phyloP scores from a whole-genome alignment of 192 early-diverging fungal genomes.

The Coemansia sp. region DNA sequence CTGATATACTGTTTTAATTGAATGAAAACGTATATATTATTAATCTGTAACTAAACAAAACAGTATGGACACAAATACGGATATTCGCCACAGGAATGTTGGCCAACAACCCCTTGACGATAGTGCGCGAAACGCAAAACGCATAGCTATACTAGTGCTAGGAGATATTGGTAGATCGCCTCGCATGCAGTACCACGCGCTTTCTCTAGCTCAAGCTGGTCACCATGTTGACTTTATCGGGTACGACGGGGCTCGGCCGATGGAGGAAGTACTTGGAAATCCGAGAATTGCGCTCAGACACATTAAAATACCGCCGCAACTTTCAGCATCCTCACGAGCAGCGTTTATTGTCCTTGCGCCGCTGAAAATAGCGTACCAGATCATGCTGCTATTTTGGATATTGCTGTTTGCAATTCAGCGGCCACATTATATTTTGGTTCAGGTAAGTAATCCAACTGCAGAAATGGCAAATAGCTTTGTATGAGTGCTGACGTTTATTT shows the following conservation, averaged over 20 bases:
- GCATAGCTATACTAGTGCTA: constrained; percentile 62
- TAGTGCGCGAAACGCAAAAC: neutral
- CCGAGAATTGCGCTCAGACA: constrained; percentile 26
- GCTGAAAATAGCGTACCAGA: constrained; percentile 63
- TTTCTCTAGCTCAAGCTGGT: constrained; percentile 67
- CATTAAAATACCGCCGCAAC: constrained; percentile 44
- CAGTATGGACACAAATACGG: neutral
- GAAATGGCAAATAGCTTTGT: neutral
- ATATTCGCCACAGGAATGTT: neutral
- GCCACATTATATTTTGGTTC: constrained; percentile 72
- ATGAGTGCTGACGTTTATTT: neutral
- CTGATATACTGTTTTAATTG: too few species aligned
- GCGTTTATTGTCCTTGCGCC: constrained; percentile 70
- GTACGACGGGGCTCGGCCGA: constrained; percentile 63
- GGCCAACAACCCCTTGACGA: neutral
- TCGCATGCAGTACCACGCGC: constrained; percentile 89
- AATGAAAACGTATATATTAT: too few species aligned
- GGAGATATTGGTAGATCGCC: constrained; percentile 87
- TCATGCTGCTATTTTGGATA: constrained; percentile 61
- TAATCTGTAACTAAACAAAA: too few species aligned
- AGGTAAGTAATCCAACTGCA: constrained; percentile 56
- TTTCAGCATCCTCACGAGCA: constrained; percentile 57
- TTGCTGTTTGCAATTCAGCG: constrained; percentile 58
- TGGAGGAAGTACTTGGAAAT: constrained; percentile 21
- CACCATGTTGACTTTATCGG: constrained; percentile 81